phyloP scores from a whole-genome alignment of 768 basidiomycete genomes.

The Stropharia rugosoannulata region DNA sequence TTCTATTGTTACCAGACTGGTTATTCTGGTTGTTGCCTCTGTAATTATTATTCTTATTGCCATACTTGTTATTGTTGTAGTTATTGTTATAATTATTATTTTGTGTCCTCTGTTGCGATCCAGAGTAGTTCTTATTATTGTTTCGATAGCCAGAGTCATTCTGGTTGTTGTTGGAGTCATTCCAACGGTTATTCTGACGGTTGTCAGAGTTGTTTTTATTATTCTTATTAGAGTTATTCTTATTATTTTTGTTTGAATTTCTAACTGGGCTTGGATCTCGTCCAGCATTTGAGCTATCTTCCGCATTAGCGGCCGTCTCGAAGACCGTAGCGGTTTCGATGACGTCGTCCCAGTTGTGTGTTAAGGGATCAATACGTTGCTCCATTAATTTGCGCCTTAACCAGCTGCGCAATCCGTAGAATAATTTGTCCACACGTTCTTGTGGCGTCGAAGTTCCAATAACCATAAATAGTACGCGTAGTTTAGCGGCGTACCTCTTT shows the following conservation, averaged over 20 bases:
- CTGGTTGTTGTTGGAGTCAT: not conserved
- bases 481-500: constrained; percentile 26
- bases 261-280: too few relatives aligned
- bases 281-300: too few relatives aligned
- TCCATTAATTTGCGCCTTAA: constrained; percentile 29
- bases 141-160: not conserved
- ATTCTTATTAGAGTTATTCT: too few relatives aligned
- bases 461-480: constrained; percentile 25
- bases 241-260: too few relatives aligned
- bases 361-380: constrained; percentile 24
- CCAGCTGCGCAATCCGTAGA: constrained; percentile 24
- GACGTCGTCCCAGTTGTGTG: constrained; percentile 24
- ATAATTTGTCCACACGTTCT: constrained; percentile 31
- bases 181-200: not conserved
- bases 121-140: too few relatives aligned
- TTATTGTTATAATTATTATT: not conserved
- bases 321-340: constrained; percentile 24
- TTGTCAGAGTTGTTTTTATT: too few relatives aligned
- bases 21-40: not conserved
- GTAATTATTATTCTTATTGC: not conserved
- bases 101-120: too few relatives aligned
- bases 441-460: constrained; percentile 24
- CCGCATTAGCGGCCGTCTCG: constrained; percentile 24
- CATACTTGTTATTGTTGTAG: not conserved
- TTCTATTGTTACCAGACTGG: too few relatives aligned